Conservation (phyloP, 2,329 filamentous ascomycete genomes). For the Stenocarpella maydis region DNA sequence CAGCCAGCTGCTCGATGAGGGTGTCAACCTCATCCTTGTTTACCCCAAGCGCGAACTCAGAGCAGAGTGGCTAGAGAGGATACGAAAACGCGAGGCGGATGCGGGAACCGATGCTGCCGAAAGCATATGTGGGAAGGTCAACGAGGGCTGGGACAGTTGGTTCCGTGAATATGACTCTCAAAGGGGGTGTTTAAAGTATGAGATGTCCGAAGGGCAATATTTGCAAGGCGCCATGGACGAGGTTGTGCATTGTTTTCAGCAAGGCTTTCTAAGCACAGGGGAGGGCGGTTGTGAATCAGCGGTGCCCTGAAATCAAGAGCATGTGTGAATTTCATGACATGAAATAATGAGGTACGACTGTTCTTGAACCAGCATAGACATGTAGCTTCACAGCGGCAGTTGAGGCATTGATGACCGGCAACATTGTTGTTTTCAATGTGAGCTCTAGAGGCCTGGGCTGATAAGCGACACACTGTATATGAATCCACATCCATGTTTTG, state of each 20-base stretch:
- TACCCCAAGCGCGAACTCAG: conserved; percentile 7
- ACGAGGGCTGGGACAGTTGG: background rate
- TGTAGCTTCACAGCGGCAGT: background rate
- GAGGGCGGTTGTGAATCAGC: background rate
- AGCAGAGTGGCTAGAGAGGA: conserved; percentile 9
- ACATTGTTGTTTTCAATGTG: background rate
- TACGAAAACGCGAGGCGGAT: background rate
- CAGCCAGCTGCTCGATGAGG: background rate
- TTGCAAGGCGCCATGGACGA: background rate
- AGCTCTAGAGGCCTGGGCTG: background rate
- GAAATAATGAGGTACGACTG: background rate
- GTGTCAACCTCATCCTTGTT: conserved; percentile 2
- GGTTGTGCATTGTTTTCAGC: background rate
- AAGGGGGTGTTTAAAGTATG: background rate
- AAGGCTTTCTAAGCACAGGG: background rate
- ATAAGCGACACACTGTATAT: background rate
- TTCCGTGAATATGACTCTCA: background rate
- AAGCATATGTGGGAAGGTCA: background rate
- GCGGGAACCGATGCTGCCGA: background rate
- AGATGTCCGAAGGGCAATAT: conserved; percentile 6
- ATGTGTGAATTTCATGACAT: background rate
- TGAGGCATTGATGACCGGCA: too few species aligned
- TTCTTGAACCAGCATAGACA: background rate
- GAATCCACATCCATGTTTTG: background rate
- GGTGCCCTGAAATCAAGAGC: background rate